Percentiles rank a stretch among this genome's conserved stretches.
These are phyloP conservation scores for Russula vinacea DNA, from an alignment of 768 basidiomycete genomes.

Conservation along the genomic window DNA sequence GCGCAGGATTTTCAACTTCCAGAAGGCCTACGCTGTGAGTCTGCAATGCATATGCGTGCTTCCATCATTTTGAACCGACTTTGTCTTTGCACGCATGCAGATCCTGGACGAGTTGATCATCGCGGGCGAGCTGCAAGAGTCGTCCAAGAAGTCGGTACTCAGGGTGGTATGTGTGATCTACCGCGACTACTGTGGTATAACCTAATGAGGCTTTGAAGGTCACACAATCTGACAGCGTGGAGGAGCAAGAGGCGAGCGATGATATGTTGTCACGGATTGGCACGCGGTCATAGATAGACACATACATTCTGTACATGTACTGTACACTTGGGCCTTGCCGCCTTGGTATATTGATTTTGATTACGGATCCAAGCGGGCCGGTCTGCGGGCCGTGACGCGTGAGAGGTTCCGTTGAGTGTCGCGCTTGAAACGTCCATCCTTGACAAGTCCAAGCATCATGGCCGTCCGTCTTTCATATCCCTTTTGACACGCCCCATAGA, in stretches of 20 bases:
- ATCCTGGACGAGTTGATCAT: conserved; percentile 92
- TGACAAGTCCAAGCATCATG: conserved; percentile 23
- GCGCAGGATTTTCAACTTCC: conserved; percentile 91
- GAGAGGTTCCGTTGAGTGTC: neutral
- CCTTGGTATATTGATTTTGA: neutral
- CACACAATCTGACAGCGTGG: conserved; percentile 78
- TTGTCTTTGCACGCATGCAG: conserved; percentile 37
- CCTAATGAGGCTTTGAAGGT: conserved; percentile 47
- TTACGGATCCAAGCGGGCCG: conserved; percentile 33
- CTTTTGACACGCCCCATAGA: neutral
- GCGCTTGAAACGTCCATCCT: neutral
- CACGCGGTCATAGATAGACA: conserved; percentile 41
- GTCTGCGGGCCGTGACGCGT: conserved; percentile 23
- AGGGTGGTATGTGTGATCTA: conserved; percentile 46
- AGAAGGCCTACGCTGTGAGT: conserved; percentile 84
- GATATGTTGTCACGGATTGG: conserved; percentile 76
- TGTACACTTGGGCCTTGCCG: neutral
- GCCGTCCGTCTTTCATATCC: conserved; percentile 26
- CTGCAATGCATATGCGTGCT: neutral
- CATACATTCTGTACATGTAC: neutral
- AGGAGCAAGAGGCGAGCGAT: conserved; percentile 82
- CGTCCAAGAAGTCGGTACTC: conserved; percentile 71
- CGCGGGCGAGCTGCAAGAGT: conserved; percentile 91
- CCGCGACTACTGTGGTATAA: neutral
- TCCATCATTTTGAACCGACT: neutral